Evolutionary conservation across 495 filamentous ascomycete species (phyloP).

Genomic region (Ramalina intermedia): DNA sequence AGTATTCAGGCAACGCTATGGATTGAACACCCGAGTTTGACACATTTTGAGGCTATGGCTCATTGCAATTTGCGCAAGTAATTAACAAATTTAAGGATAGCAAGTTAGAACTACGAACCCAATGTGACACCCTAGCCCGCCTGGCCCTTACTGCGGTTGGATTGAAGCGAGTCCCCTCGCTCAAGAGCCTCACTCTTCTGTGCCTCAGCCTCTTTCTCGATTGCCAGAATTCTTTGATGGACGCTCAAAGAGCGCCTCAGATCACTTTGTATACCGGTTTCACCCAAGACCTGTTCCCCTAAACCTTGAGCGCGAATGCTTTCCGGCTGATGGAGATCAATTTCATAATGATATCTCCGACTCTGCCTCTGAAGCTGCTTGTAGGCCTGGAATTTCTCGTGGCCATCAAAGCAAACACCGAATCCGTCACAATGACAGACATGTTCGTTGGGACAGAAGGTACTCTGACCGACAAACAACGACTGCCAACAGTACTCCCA

Average conservation of each 20-base stretch:
- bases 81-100: too few relatives aligned
- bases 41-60: too few relatives aligned
- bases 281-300: slow-evolving; percentile 23
- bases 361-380: slow-evolving; percentile 26
- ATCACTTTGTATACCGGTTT: slow-evolving; percentile 14
- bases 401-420: slow-evolving; percentile 58
- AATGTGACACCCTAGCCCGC: too few relatives aligned
- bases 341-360: slow-evolving; percentile 28
- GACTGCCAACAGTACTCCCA: slow-evolving; percentile 69
- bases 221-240: slow-evolving; percentile 7
- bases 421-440: slow-evolving; percentile 68
- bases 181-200: slow-evolving; percentile 28
- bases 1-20: too few relatives aligned
- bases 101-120: too few relatives aligned
- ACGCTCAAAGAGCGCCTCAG: not conserved
- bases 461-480: slow-evolving; percentile 44
- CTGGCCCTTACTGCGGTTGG: too few relatives aligned
- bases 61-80: too few relatives aligned
- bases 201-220: slow-evolving; percentile 23
- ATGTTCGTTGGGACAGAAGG: slow-evolving; percentile 49
- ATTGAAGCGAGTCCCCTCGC: slow-evolving; percentile 23
- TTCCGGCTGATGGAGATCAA: slow-evolving; percentile 16
- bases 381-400: slow-evolving; percentile 36
- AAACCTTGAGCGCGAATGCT: slow-evolving; percentile 21
- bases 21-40: too few relatives aligned